Base-by-base conservation (phyloP, 2,329 filamentous ascomycete species). In the Onygena corvina region DNA sequence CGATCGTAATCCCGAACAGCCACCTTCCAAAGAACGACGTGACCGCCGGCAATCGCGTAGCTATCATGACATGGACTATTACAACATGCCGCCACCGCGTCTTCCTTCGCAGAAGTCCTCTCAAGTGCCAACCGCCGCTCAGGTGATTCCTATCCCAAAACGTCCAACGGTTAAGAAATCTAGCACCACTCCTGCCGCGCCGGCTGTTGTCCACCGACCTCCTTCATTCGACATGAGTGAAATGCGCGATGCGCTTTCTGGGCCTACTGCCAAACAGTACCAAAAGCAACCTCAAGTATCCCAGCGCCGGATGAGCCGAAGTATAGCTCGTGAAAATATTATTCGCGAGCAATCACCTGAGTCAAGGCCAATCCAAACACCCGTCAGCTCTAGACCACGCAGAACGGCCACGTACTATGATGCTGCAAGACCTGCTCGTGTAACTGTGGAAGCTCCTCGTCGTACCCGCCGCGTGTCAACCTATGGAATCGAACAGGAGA, bases 21-120 rank as follows among this genome's bases (percentile, higher is more conserved):
- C 5, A 12, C 45, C 45, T 7, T 60, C 61, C 25, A 61, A 59
- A 35, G 59, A 65, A 34, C 33, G 54, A 23, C 62, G 62, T 31
- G 57, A 58, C 3, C 61, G 64, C 18, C 57, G 58, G 27, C 55
- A 62, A n/a, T 56, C 60, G 49, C 60, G 58, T 27, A 50, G 51
- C 9, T 60, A 58, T 44, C 60, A 57, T 12, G 66, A 67, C 36
- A 67, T 71, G 49, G 68, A 70, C 42, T 68, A 60, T 47, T 67
- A 68, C 52, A 64, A 58, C 47, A 69, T 70, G 65, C 67, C 67
- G 38, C 68, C 66, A 4, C 67, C 68, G n/a, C 61, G 62, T 3
- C 54, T 58, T 29, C 50, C 46, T 2, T 20, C 48, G 12, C 48
- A 54, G 7, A 58, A 60, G 47, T 46, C 57, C 16, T 63, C 57